phyloP scores from a whole-genome alignment of 2,329 filamentous ascomycete species.

The Chaetomiaceae sp. region DNA sequence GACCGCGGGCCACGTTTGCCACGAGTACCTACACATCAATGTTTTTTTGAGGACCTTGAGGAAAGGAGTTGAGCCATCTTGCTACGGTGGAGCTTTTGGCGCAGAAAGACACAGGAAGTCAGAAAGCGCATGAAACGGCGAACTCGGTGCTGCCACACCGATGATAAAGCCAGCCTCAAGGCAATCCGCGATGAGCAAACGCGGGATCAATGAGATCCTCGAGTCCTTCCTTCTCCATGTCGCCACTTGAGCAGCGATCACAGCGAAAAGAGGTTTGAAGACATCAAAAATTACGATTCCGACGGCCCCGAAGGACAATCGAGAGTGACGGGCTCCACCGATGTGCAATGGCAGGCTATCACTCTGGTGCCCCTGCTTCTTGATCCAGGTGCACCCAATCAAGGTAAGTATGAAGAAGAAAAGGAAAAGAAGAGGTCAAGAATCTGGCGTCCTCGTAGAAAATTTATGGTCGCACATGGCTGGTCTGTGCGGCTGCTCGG shows the following conservation, averaged over 20 bases:
- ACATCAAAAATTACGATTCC: constrained; percentile 28
- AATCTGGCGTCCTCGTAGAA: neutral
- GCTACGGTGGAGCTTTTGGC: too few species aligned
- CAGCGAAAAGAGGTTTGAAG: constrained; percentile 23
- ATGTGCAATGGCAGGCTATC: constrained; percentile 28
- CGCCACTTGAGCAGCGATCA: constrained; percentile 19
- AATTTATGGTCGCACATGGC: constrained; percentile 9
- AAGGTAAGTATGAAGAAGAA: constrained; percentile 29
- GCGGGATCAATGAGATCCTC: too few species aligned
- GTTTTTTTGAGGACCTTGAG: too few species aligned
- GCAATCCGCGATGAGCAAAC: too few species aligned
- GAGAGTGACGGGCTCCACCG: constrained; percentile 23
- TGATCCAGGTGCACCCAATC: constrained; percentile 23
- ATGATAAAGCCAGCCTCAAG: too few species aligned
- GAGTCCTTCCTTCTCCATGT: constrained; percentile 22
- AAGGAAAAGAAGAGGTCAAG: constrained; percentile 10
- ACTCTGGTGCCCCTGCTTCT: constrained; percentile 20
- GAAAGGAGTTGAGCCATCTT: too few species aligned
- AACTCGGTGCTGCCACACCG: too few species aligned
- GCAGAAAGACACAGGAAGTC: too few species aligned
- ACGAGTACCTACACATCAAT: too few species aligned
- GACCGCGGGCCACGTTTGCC: too few species aligned
- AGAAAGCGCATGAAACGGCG: too few species aligned
- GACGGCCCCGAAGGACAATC: constrained; percentile 29
- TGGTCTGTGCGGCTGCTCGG: constrained; percentile 17